Evolutionary conservation across 208 protist genomes (phyloP).

Genomic region (Acanthamoeba healyi): DNA sequence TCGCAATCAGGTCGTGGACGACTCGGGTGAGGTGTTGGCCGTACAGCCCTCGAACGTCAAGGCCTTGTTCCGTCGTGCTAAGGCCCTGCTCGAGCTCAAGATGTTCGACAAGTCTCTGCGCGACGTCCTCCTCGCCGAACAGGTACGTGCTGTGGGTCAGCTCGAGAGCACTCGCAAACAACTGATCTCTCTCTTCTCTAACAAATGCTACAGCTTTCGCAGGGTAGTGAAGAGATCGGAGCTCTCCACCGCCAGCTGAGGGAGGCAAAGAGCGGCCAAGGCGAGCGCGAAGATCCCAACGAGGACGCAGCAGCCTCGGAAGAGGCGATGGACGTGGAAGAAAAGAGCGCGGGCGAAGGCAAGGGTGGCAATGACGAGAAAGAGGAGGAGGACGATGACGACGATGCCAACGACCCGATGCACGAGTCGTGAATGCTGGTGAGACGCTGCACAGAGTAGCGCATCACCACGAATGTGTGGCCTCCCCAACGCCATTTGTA

Average conservation of each 20-base stretch:
- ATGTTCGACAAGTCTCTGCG: neutral
- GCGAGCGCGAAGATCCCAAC: neutral
- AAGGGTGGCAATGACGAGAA: neutral
- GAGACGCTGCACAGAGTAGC: too few species aligned
- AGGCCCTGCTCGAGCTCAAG: constrained; percentile 45
- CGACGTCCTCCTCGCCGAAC: constrained; percentile 14
- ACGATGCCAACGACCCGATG: neutral
- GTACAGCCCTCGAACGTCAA: constrained; percentile 56
- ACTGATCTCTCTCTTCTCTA: too few species aligned
- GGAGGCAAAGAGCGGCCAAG: neutral
- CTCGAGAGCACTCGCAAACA: neutral
- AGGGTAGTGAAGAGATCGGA: neutral
- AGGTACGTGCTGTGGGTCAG: neutral
- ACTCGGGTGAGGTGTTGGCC: neutral
- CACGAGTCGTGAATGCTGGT: constrained; percentile 14
- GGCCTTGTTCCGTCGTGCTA: neutral
- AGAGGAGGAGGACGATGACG: neutral
- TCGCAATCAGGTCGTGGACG: neutral
- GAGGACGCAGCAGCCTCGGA: neutral
- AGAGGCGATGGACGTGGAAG: neutral
- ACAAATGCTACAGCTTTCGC: neutral
- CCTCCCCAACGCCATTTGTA: too few species aligned
- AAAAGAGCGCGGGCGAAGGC: neutral
- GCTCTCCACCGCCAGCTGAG: neutral
- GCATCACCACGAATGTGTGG: too few species aligned